Conservation (phyloP, 1,284 basidiomycete species). For the Trametes pubescens region DNA sequence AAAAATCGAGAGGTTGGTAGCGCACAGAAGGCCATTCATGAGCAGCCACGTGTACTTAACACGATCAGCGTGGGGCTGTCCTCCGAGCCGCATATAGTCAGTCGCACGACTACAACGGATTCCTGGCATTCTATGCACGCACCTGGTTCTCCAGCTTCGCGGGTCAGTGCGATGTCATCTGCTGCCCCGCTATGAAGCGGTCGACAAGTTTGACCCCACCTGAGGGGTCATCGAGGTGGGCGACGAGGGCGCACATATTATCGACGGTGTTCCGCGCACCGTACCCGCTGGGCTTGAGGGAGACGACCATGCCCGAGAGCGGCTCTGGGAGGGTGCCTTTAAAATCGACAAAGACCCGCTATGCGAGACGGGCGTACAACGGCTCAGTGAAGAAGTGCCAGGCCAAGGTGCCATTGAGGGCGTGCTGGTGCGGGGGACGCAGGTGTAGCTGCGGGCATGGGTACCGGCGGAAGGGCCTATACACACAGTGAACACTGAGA, state of each 20-base stretch:
- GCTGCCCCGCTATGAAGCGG: constrained; percentile 7
- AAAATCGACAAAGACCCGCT: constrained; percentile 8
- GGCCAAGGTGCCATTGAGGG: too few species aligned
- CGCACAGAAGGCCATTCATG: constrained; percentile 17
- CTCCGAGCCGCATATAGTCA: not conserved
- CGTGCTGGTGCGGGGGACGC: not conserved
- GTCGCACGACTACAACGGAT: not conserved
- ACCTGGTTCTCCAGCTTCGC: constrained; percentile 21
- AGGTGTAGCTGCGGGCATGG: not conserved
- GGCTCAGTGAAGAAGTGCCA: constrained; percentile 20
- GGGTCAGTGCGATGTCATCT: constrained; percentile 18
- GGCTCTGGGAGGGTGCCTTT: constrained; percentile 14
- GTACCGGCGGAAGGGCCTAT: not conserved
- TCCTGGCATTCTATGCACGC: not conserved
- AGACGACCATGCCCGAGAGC: constrained; percentile 12
- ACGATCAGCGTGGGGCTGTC: constrained; percentile 13
- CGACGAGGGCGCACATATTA: constrained; percentile 21
- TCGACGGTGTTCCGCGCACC: constrained; percentile 22
- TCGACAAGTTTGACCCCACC: constrained; percentile 21
- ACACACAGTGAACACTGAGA: too few species aligned
- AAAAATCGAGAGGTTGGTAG: constrained; percentile 9
- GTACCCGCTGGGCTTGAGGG: constrained; percentile 24
- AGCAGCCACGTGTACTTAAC: constrained; percentile 19
- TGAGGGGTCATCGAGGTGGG: constrained; percentile 7
- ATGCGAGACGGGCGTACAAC: constrained; percentile 11